Conservation (phyloP, 768 basidiomycete species). For the Kwoniella newhampshirensis region DNA sequence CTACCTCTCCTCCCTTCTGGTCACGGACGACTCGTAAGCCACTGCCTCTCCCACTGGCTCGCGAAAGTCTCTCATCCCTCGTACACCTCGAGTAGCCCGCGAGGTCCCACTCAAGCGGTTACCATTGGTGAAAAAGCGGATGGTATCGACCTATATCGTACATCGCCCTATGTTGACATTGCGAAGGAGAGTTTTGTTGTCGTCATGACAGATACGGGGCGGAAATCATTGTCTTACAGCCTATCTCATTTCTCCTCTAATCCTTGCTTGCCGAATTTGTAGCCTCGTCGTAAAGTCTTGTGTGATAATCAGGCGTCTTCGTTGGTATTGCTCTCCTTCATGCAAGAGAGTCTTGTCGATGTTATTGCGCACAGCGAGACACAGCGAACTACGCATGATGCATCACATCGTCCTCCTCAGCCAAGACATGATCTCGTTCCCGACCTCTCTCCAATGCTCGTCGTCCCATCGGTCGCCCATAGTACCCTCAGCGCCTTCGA, state of each 20-base stretch:
- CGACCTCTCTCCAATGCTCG: conserved; percentile 8
- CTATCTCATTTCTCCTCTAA: neutral
- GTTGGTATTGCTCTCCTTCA: too few relatives aligned
- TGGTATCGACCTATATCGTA: too few relatives aligned
- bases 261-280: conserved; percentile 1
- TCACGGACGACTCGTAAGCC: neutral
- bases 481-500: conserved; percentile 29
- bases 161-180: conserved; percentile 44
- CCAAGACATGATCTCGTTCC: conserved; percentile 31
- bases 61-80: neutral
- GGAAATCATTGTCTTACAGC: conserved; percentile 20
- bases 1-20: conserved; percentile 1
- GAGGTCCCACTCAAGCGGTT: too few relatives aligned
- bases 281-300: neutral
- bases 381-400: too few relatives aligned
- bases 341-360: too few relatives aligned
- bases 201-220: conserved; percentile 52
- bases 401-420: conserved; percentile 35
- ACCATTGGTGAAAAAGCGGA: too few relatives aligned
- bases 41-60: conserved; percentile 1
- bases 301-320: too few relatives aligned
- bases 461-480: conserved; percentile 3
- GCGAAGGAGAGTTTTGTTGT: conserved; percentile 36
- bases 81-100: too few relatives aligned
- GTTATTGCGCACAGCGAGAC: too few relatives aligned